Conservation (phyloP, 441 rosid genomes). For the Eutrema salsugineum region DNA sequence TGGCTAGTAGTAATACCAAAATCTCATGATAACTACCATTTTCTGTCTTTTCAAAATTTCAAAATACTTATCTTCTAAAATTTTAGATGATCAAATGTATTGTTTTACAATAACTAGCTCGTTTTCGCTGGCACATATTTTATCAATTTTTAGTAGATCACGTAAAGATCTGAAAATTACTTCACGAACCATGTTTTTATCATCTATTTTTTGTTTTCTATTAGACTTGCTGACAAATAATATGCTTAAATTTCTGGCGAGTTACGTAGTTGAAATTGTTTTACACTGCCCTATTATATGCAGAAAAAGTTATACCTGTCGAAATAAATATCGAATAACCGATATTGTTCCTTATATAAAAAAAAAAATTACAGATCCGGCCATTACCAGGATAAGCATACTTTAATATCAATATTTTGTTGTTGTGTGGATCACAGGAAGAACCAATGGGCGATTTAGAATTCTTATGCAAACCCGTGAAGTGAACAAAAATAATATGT, state of each 20-base stretch:
- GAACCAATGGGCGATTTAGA: slow-evolving; percentile 21
- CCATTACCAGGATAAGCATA: neutral
- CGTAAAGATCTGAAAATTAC: neutral
- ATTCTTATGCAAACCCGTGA: slow-evolving; percentile 37
- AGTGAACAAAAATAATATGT: slow-evolving; percentile 4
- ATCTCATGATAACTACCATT: neutral
- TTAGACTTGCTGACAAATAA: neutral
- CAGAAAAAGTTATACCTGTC: neutral
- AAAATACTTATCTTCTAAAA: neutral
- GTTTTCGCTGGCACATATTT: neutral
- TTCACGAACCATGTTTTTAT: neutral
- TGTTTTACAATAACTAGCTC: neutral
- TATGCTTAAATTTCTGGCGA: neutral
- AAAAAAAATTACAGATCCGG: neutral
- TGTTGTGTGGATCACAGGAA: slow-evolving; percentile 12
- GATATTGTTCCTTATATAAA: neutral
- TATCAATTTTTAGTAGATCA: neutral
- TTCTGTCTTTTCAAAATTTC: neutral
- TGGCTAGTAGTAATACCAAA: neutral
- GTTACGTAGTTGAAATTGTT: neutral
- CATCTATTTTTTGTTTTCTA: neutral
- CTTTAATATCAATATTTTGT: neutral
- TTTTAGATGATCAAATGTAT: neutral
- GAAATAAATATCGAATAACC: neutral
- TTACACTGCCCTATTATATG: neutral